These are phyloP conservation scores for Litchi chinensis DNA, from an alignment of 345 rosid genomes.

Conservation along the genomic window DNA sequence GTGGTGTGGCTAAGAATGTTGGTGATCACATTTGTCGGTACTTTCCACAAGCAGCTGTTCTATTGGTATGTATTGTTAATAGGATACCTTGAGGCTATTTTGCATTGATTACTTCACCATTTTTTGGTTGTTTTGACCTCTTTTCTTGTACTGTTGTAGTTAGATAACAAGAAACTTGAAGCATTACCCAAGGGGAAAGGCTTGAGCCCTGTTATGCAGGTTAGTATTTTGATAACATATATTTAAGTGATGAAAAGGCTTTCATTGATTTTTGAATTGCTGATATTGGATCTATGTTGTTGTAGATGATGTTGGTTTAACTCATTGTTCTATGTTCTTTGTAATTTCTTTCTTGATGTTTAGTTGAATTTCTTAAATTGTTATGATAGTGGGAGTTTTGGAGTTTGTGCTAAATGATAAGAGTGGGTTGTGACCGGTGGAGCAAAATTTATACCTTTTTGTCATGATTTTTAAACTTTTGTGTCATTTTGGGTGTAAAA, in stretches of 20 bases:
- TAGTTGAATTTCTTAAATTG: not conserved
- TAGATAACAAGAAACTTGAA: constrained; percentile 86
- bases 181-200: constrained; percentile 66
- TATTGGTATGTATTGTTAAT: constrained; percentile 56
- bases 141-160: constrained; percentile 40
- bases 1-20: constrained; percentile 76
- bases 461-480: not conserved
- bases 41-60: constrained; percentile 72
- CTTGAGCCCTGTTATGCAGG: constrained; percentile 78
- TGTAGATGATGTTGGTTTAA: not conserved
- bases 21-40: constrained; percentile 88
- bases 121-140: not conserved
- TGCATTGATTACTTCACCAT: constrained; percentile 3
- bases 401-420: not conserved
- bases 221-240: constrained; percentile 31
- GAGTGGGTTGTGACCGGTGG: not conserved
- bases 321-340: not conserved
- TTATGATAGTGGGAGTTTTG: not conserved
- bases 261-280: not conserved
- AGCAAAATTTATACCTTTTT: too few species aligned
- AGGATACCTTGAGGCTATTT: not conserved
- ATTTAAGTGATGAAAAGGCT: not conserved
- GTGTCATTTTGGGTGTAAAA: not conserved
- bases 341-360: not conserved
- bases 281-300: not conserved